Base-by-base conservation (phyloP, 495 filamentous ascomycete species). In the Neurospora tetrasperma region DNA sequence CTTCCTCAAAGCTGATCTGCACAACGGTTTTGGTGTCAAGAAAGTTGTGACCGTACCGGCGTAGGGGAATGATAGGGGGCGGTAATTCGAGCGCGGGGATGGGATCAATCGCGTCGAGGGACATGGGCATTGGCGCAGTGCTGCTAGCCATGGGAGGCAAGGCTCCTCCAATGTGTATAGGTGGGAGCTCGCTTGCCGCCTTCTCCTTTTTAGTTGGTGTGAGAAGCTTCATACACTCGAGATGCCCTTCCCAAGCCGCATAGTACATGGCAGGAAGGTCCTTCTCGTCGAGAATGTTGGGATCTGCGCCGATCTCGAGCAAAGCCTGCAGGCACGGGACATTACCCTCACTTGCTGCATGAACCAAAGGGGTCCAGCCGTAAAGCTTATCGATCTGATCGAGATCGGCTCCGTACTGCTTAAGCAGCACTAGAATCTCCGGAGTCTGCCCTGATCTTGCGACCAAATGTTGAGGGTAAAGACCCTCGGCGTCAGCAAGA, bases 41-140 rank as follows among this genome's bases (percentile, higher is more conserved):
- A 85, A 98, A 99, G 80, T 98, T 99, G 83, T 99, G 96, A 23
- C 96, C 96, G 80, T 98, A 98, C 48, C 96, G 90, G 71, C 94
- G 88, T 41, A 98, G 84, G 16, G 96, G 96, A 75, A 99, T 97
- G 72, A 99, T 98, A 0, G 96, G 96, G 43, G 96, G 96, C 62
- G 96, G 96, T 5, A 99, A 87, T 74, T 92, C 92, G n/a, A 99
- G 87, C 73, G 92, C 89, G 1, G 96, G 96, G 70, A 99, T 99
- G 1, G 90, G 91, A 80, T 98, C 96, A 14, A 66, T 66, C 5
- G 86, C 87, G 74, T 94, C 94, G 31, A 92, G 85, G 68, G 88
- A 86, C 84, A 93, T 91, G 38, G 90, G 87, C 18, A 86, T 80
- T 5, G 88, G 89, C n/a, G 79, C 82, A 72, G 80, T 84, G 69